Evolutionary conservation across 768 basidiomycete genomes (phyloP), one percentile per base, ranked within the genome.

Genomic region (Lanmaoa pseudosensibilis): DNA sequence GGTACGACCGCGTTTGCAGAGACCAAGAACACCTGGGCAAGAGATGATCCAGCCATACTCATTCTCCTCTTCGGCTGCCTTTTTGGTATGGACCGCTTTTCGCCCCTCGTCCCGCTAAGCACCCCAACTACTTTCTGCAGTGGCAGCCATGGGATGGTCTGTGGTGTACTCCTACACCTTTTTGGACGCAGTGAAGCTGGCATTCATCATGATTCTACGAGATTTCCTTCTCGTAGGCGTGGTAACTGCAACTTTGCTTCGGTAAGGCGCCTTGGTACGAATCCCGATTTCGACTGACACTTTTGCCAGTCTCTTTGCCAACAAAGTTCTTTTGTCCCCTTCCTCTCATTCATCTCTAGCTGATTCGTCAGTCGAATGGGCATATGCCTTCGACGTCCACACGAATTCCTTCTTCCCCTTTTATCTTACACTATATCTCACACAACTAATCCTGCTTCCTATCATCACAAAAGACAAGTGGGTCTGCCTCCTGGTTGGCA

Each of bases 21-120:
- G 78, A 98, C 95, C 19, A 98, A 97, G 80, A 97, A 98, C 71
- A 93, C 90, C 16, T 98, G 95, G 95, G 94, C 95, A 19, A 80
- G 96, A 71, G 96, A 98, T 72, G 96, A 98, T 69, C 96, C 96
- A 21, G 96, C 96, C 27, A 94, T 97, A 60, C 80, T 98, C 27
- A 80, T 98, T 30, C 82, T 98, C 47, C 86, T 98, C 43, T 82
- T 83, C 47, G 88, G 82, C 43, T 93, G 87, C 70, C 81, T 95
- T 21, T 80, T 78, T 50, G 85, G 94, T 93, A 60, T 46, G 68
- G 2, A 19, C 32, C 9, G 2, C 32, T 32, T 19, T 7, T 11
- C 15, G 23, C 8, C 38, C 18, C 16, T 18, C 4, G 16, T n/a
- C 21, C 23, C 10, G 37, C 33, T 30, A 11, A 45, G 30, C 5